Evolutionary conservation across 331 rosid species (phyloP).

Genomic region (Spiraea crenata): DNA sequence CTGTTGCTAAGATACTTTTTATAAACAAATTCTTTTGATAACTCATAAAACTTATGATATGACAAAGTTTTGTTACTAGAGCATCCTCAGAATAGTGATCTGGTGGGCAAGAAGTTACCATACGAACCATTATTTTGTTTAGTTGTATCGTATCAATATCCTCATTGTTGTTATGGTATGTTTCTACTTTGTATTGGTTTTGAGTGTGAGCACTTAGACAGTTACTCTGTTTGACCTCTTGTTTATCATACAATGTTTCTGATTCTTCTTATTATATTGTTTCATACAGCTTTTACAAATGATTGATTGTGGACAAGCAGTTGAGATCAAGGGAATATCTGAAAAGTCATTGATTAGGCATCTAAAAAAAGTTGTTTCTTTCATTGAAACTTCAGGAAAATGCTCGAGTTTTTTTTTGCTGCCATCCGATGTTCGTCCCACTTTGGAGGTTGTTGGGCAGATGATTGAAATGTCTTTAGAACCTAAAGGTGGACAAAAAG

Average conservation of each 20-base stretch:
- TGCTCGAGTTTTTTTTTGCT: slow-evolving; percentile 63
- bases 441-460: slow-evolving; percentile 66
- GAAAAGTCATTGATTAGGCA: slow-evolving; percentile 56
- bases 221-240: not conserved
- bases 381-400: slow-evolving; percentile 64
- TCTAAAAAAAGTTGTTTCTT: slow-evolving; percentile 63
- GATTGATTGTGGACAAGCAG: slow-evolving; percentile 92
- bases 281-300: slow-evolving; percentile 66
- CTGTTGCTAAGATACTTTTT: not conserved
- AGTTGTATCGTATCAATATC: not conserved
- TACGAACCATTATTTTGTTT: not conserved
- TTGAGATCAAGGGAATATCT: slow-evolving; percentile 80
- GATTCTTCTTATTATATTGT: slow-evolving; percentile 14
- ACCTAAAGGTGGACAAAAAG: slow-evolving; percentile 32
- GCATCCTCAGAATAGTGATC: not conserved
- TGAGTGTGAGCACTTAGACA: not conserved
- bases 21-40: not conserved
- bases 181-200: not conserved
- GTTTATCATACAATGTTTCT: slow-evolving; percentile 9
- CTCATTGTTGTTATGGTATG: not conserved
- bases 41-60: not conserved
- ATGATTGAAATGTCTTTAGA: slow-evolving; percentile 39
- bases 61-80: not conserved
- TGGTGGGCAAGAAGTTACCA: not conserved
- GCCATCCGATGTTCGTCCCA: slow-evolving; percentile 58